phyloP scores from a whole-genome alignment of 305 asterid genomes.

The Rubia peregrina region DNA sequence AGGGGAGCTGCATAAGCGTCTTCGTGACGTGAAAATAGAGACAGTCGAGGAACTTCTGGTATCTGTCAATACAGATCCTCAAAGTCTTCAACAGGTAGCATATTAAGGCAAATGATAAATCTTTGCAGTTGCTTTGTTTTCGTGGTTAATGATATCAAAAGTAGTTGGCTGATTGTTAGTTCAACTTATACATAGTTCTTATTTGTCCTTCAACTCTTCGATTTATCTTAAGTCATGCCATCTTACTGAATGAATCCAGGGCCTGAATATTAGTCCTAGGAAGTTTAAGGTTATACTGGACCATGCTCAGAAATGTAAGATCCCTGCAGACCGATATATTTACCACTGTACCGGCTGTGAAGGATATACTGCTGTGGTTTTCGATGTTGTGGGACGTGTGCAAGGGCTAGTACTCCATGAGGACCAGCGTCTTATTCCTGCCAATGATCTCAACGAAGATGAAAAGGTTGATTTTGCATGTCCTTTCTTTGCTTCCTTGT shows the following conservation, averaged over 20 bases:
- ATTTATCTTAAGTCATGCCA: background rate
- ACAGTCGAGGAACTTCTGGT: conserved; percentile 14
- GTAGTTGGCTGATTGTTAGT: background rate
- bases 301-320: conserved; percentile 12
- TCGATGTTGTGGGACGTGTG: conserved; percentile 9
- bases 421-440: background rate
- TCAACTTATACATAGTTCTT: background rate
- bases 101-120: too few species aligned
- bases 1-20: conserved; percentile 6
- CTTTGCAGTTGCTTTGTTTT: background rate
- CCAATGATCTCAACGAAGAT: conserved; percentile 13
- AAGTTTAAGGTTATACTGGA: conserved; percentile 12
- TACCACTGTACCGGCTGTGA: background rate
- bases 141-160: too few species aligned
- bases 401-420: conserved; percentile 6
- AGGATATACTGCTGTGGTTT: conserved; percentile 4
- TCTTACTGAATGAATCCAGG: conserved; percentile 14
- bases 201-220: background rate
- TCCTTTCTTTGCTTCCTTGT: background rate
- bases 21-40: background rate
- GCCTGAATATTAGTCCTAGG: conserved; percentile 5
- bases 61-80: conserved; percentile 8
- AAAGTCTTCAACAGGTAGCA: conserved; percentile 9
- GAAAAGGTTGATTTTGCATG: conserved; percentile 15
- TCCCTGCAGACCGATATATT: conserved; percentile 2